Evolutionary conservation across 2,329 filamentous ascomycete species (phyloP).

Genomic region (Hypoxylon sp.): DNA sequence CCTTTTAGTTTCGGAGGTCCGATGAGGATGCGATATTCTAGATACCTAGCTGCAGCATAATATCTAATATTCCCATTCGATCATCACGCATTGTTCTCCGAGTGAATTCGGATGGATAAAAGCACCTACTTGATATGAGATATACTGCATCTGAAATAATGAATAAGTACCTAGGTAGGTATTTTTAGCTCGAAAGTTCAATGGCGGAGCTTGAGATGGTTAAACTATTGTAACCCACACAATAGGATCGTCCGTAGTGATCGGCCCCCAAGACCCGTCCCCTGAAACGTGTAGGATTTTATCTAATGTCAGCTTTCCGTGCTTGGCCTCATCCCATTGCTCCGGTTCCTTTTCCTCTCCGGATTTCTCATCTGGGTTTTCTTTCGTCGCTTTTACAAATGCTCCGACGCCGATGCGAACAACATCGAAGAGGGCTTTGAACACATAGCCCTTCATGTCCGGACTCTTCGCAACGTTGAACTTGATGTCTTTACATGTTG

Average conservation of each 20-base stretch:
- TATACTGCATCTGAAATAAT: constrained; percentile 1
- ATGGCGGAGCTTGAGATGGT: background rate
- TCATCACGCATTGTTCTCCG: background rate
- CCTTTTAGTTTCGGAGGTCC: constrained; percentile 2
- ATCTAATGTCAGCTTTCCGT: constrained; percentile 38
- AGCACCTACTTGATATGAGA: background rate
- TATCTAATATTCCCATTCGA: background rate
- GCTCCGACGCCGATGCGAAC: constrained; percentile 28
- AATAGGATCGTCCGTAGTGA: constrained; percentile 32
- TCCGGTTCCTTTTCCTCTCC: constrained; percentile 24
- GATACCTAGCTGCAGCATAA: background rate
- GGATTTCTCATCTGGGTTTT: constrained; percentile 8
- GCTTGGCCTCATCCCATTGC: constrained; percentile 33
- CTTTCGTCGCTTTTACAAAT: constrained; percentile 28
- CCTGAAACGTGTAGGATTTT: constrained; percentile 39
- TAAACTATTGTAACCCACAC: constrained; percentile 32
- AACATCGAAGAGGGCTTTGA: constrained; percentile 23
- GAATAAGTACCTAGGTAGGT: too few relatives aligned
- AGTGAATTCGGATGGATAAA: background rate
- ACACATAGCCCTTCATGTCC: constrained; percentile 16
- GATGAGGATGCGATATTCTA: background rate
- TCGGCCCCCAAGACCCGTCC: constrained; percentile 30
- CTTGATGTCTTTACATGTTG: constrained; percentile 24
- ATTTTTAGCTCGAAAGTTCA: background rate
- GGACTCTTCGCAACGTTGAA: constrained; percentile 10